Evolutionary conservation across 495 filamentous ascomycete species (phyloP), one percentile per base, ranked within the genome.

Genomic region (Penicillium arizonense): DNA sequence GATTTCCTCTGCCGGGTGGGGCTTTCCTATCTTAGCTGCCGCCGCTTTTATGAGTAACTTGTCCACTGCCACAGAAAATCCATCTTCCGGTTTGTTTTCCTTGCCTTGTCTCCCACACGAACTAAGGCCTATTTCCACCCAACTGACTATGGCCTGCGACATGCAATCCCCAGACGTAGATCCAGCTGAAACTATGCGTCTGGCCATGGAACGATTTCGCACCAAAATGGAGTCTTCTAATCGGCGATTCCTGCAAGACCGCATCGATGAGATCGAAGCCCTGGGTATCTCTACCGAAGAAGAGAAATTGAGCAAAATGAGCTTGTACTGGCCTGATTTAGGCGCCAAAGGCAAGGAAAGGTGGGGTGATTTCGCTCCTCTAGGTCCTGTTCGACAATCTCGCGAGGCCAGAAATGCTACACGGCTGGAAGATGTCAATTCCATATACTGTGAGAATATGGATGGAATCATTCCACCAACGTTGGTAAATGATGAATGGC

Each of bases 11-110:
- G 58, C 44, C 53, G 34, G 49, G 54, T 61, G 47, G 50, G 50
- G 50, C 42, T 61, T 57, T 55, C 46, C 46, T 61, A 57, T 54
- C 47, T 52, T 46, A 24, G 58, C 34, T 59, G 56, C 48, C 50
- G 56, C 59, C 42, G 53, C 56, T 59, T 62, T 59, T 50, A 50
- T 32, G 47, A 32, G 28, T 24, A 24, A n/a, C n/a, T n/a, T n/a
- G 23, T 24, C 23, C 23, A 24, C 23, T 24, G 23, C 23, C 23
- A 24, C 23, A n/a, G n/a, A n/a, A n/a, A 24, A 24, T 2, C 23
- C 23, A 5, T 24, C 23, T 24, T 24, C 23, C 5, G 23, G 3
- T 24, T 24, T 24, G 23, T 24, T 24, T 24, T 24, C 23, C 23
- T 24, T 24, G 23, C 23, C 5, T 24, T 5, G 2, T 24, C 5